Conservation (phyloP, 2,329 filamentous ascomycete genomes). For the Trichoderma afroharzianum region DNA sequence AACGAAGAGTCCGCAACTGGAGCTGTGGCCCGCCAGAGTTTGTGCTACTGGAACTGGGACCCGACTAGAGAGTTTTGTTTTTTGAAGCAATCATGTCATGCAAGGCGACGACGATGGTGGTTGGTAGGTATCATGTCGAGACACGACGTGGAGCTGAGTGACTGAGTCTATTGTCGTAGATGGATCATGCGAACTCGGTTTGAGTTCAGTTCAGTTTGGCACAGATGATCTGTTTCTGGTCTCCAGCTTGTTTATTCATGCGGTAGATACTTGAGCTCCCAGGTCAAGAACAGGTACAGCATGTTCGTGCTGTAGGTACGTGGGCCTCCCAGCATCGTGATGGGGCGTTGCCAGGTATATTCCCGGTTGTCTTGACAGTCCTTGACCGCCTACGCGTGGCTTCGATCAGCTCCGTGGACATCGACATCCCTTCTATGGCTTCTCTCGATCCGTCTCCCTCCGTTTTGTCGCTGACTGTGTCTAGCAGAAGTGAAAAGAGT, state of each 20-base stretch:
- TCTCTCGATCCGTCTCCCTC: not conserved
- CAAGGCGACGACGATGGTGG: not conserved
- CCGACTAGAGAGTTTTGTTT: not conserved
- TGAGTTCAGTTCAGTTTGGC: not conserved
- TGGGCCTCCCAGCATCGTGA: not conserved
- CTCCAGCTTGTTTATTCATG: not conserved
- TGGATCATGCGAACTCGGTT: not conserved
- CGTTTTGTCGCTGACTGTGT: not conserved
- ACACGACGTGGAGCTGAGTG: not conserved
- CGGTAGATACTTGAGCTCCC: not conserved
- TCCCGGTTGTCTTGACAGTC: not conserved
- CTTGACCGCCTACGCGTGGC: not conserved
- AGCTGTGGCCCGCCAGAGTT: not conserved
- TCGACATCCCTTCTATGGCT: not conserved
- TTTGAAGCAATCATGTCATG: slow-evolving; percentile 4
- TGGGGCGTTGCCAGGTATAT: not conserved
- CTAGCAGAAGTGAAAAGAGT: not conserved
- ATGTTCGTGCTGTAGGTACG: not conserved
- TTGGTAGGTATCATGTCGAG: not conserved
- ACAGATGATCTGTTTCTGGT: not conserved
- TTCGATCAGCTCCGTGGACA: not conserved
- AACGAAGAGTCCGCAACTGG: not conserved
- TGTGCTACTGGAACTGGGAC: not conserved
- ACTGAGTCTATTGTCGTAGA: not conserved
- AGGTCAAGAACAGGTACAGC: not conserved